These are phyloP conservation scores for Hericium alpestre DNA, from an alignment of 768 basidiomycete species.

Conservation along the genomic window DNA sequence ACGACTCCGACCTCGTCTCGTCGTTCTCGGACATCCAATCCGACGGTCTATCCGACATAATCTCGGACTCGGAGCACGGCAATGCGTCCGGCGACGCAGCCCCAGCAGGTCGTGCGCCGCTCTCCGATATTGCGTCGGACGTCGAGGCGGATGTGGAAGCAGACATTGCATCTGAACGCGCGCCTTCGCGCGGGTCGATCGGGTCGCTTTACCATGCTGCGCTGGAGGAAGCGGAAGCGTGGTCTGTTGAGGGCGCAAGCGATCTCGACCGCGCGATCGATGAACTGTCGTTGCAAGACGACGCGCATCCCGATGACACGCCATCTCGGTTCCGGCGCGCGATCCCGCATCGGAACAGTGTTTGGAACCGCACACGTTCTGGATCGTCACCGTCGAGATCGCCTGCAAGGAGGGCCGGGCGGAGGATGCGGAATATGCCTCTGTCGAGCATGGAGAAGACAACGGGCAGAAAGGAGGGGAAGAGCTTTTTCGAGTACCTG, in stretches of 20 bases:
- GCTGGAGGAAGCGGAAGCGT: conserved; percentile 22
- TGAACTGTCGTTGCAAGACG: conserved; percentile 21
- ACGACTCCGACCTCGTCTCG: conserved; percentile 36
- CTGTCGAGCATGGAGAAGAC: background rate
- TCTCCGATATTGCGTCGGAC: conserved; percentile 22
- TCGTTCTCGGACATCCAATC: conserved; percentile 19
- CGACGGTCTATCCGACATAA: conserved; percentile 14
- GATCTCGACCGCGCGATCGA: conserved; percentile 10
- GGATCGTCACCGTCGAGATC: conserved; percentile 48
- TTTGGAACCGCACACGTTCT: conserved; percentile 24
- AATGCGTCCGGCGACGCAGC: conserved; percentile 18
- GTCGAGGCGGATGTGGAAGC: conserved; percentile 19
- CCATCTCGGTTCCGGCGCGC: conserved; percentile 14
- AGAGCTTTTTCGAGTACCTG: background rate
- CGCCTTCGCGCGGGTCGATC: conserved; percentile 1
- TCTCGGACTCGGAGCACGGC: conserved; percentile 11
- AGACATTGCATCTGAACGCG: background rate
- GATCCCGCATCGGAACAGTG: conserved; percentile 21
- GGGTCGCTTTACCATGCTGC: conserved; percentile 4
- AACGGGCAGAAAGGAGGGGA: background rate
- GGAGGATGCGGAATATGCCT: conserved; percentile 10
- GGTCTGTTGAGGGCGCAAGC: background rate
- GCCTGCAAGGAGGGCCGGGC: conserved; percentile 30
- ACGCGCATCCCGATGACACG: conserved; percentile 10
- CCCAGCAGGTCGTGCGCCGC: background rate